Percentiles rank a stretch among this genome's conserved stretches.
Evolutionary conservation across 257 asterid genomes (phyloP).

Genomic region (Ilex asprella): DNA sequence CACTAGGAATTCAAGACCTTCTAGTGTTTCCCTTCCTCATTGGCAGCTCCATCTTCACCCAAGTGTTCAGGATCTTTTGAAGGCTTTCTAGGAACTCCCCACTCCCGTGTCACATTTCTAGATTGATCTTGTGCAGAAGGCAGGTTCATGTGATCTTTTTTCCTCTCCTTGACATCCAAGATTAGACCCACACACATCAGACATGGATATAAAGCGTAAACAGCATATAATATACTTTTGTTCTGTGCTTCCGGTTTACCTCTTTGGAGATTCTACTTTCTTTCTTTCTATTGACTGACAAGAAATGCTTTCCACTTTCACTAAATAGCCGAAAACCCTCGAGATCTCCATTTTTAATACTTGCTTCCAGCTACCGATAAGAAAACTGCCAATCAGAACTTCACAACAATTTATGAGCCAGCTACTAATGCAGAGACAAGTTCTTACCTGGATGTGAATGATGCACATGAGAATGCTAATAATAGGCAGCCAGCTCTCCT

Average conservation of each 20-base stretch:
- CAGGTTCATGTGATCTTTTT: constrained; percentile 18
- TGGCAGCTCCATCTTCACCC: constrained; percentile 22
- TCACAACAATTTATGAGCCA: neutral
- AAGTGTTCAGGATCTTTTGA: constrained; percentile 15
- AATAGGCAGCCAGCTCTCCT: constrained; percentile 95
- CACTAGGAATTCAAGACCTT: neutral
- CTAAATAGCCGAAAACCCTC: constrained; percentile 51
- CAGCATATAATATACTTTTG: neutral
- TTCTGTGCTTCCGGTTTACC: constrained; percentile 30
- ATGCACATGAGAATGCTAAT: constrained; percentile 89
- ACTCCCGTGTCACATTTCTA: constrained; percentile 18
- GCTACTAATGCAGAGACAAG: too few relatives aligned
- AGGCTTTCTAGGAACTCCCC: constrained; percentile 22
- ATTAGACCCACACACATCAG: constrained; percentile 15
- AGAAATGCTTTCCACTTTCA: constrained; percentile 32
- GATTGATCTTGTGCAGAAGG: constrained; percentile 26
- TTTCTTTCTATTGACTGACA: constrained; percentile 29
- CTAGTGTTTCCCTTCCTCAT: constrained; percentile 21
- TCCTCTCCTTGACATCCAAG: constrained; percentile 24
- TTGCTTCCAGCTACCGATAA: constrained; percentile 70
- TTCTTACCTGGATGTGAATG: constrained; percentile 71
- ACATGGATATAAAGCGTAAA: constrained; percentile 7
- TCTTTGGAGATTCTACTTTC: constrained; percentile 24
- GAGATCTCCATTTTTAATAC: constrained; percentile 62
- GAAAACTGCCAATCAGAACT: constrained; percentile 20